Evolutionary conservation across 2,329 filamentous ascomycete genomes (phyloP).

Genomic region (Sporothrix mexicana): DNA sequence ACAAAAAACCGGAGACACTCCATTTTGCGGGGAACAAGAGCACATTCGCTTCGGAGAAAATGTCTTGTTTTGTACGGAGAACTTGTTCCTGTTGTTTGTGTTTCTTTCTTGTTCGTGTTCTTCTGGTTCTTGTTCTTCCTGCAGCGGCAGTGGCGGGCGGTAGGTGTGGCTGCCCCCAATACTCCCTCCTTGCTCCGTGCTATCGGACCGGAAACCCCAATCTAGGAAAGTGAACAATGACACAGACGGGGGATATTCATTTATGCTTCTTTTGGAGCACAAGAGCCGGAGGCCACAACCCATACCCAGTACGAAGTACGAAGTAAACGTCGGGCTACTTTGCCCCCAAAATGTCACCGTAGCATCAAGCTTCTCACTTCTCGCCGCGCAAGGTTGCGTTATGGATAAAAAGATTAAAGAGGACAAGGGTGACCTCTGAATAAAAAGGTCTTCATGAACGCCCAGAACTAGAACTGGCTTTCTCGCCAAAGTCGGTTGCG

Average conservation of each 20-base stretch:
- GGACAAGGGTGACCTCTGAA: not conserved
- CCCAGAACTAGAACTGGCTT: not conserved
- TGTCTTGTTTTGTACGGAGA: not conserved
- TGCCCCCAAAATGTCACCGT: not conserved
- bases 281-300: too few relatives aligned
- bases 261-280: not conserved
- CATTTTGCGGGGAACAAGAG: not conserved
- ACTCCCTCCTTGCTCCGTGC: too few relatives aligned
- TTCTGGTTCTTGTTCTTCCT: too few relatives aligned
- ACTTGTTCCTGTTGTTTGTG: not conserved
- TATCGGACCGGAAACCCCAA: not conserved
- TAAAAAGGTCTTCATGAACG: not conserved
- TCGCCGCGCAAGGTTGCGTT: not conserved
- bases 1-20: not conserved
- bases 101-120: not conserved
- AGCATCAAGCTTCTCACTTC: conserved; percentile 6
- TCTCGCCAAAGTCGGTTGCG: conserved; percentile 7
- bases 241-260: not conserved
- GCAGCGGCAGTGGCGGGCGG: not conserved
- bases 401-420: not conserved
- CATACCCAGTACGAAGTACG: too few relatives aligned
- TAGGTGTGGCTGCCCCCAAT: too few relatives aligned
- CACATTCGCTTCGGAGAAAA: not conserved
- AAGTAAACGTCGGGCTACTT: too few relatives aligned
- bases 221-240: conserved; percentile 8